A percentile compares a stretch with the other conserved stretches of the same genome.
Conservation (phyloP, 1,284 basidiomycete genomes). For the Sutorius eximius region DNA sequence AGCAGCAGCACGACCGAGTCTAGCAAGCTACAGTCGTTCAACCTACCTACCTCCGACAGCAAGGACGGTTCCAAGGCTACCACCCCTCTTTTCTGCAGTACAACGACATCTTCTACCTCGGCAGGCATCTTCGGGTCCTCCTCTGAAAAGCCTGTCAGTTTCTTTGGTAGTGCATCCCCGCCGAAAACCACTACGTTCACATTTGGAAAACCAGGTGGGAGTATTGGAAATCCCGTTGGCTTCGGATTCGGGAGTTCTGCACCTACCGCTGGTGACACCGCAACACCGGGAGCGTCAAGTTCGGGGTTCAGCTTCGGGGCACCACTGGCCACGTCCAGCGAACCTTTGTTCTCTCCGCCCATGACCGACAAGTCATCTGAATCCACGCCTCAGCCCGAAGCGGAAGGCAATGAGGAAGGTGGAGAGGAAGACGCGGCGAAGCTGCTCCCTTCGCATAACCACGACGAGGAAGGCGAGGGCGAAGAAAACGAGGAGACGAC, state of each 20-base stretch:
- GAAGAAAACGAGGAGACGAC: slow-evolving; percentile 81
- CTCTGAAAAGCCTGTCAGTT: slow-evolving; percentile 28
- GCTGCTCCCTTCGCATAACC: slow-evolving; percentile 42
- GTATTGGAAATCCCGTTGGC: slow-evolving; percentile 58
- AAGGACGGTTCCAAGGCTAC: slow-evolving; percentile 15
- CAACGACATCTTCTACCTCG: slow-evolving; percentile 11
- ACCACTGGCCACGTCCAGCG: slow-evolving; percentile 26
- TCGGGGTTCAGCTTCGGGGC: slow-evolving; percentile 33
- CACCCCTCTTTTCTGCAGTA: slow-evolving; percentile 21
- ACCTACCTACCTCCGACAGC: slow-evolving; percentile 9
- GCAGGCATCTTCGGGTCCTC: slow-evolving; percentile 22
- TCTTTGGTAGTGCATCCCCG: slow-evolving; percentile 35
- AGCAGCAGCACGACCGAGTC: slow-evolving; percentile 12
- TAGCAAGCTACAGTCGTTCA: slow-evolving; percentile 14
- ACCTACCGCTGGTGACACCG: slow-evolving; percentile 30
- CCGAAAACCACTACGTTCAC: slow-evolving; percentile 25
- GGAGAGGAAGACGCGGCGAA: slow-evolving; percentile 35
- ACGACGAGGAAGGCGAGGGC: slow-evolving; percentile 73
- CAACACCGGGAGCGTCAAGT: slow-evolving; percentile 14
- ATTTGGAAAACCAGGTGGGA: slow-evolving; percentile 41
- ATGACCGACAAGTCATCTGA: slow-evolving; percentile 31
- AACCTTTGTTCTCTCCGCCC: slow-evolving; percentile 31
- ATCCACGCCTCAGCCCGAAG: slow-evolving; percentile 39
- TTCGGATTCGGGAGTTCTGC: slow-evolving; percentile 52
- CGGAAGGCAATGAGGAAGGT: slow-evolving; percentile 33